phyloP scores from a whole-genome alignment of 1,284 basidiomycete genomes.

The Erythrobasidium hasegawianum region DNA sequence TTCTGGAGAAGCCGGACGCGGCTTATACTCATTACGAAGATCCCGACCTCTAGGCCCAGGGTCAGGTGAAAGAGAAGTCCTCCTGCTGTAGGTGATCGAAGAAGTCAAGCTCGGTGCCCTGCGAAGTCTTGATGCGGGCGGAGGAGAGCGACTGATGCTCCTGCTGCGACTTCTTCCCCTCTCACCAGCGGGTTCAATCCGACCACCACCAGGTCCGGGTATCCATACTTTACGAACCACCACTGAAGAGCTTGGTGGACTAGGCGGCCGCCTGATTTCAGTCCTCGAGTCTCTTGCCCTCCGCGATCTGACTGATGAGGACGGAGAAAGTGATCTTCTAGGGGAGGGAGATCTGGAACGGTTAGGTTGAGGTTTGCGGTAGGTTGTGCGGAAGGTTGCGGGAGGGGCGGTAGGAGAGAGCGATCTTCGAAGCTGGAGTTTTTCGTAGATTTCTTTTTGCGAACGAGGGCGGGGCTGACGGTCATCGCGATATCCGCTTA shows the following conservation, averaged over 20 bases:
- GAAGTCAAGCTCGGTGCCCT: neutral
- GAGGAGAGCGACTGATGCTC: neutral
- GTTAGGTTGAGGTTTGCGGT: neutral
- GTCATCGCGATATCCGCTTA: neutral
- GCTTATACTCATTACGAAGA: neutral
- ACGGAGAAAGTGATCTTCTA: neutral
- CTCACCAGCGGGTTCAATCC: neutral
- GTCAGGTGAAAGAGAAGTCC: neutral
- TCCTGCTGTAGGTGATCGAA: neutral
- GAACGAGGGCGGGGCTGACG: neutral
- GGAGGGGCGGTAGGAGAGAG: neutral
- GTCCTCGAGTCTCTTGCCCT: no score
- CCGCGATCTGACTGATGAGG: neutral
- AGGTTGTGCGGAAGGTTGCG: constrained; percentile 2
- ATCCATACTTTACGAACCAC: neutral
- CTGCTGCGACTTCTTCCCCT: neutral
- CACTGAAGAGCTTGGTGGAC: neutral
- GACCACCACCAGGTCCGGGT: neutral
- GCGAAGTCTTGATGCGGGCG: neutral
- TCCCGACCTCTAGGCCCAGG: neutral
- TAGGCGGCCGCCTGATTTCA: neutral
- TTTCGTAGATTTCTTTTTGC: neutral
- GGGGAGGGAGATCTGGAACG: constrained; percentile 6
- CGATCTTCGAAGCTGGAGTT: neutral
- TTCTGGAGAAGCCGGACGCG: neutral